Evolutionary conservation across 805 yeast species (phyloP).

Genomic region (Lachancea kluyveri): DNA sequence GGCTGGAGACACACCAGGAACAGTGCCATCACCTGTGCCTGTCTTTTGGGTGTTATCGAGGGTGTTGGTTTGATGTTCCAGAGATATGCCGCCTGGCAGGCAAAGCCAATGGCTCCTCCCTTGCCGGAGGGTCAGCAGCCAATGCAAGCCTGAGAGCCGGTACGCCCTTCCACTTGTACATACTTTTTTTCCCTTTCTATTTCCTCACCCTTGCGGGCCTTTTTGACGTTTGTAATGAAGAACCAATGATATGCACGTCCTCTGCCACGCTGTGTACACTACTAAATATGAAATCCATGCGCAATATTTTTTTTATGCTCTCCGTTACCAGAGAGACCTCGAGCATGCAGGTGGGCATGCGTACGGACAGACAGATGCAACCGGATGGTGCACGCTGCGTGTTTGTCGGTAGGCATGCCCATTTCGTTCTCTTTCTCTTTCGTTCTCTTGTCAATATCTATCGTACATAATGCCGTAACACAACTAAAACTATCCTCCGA

Average conservation of each 20-base stretch:
- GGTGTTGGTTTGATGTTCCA: conserved; percentile 97
- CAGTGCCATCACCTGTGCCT: conserved; percentile 95
- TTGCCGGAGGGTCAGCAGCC: conserved; percentile 40
- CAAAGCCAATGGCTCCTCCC: conserved; percentile 63
- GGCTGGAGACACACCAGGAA: conserved; percentile 97
- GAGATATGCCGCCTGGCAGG: conserved; percentile 79
- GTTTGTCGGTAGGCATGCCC: no score
- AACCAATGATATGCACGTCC: no score
- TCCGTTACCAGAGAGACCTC: no score
- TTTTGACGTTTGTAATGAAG: conserved; percentile 2
- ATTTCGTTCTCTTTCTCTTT: no score
- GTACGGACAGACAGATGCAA: no score
- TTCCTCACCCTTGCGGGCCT: neutral
- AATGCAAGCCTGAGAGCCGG: conserved; percentile 25
- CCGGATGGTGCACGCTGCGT: no score
- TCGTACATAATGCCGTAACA: no score
- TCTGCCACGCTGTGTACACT: no score
- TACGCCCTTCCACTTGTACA: conserved; percentile 10
- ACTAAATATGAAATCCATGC: no score
- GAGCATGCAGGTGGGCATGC: no score
- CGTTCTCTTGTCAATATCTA: no score
- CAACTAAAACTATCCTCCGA: conserved; percentile 12
- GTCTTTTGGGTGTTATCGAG: conserved; percentile 92
- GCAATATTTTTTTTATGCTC: no score
- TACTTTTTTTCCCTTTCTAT: conserved; percentile 1